Percentiles rank a stretch among this genome's conserved stretches.
Evolutionary conservation across 1,284 basidiomycete species (phyloP).

Genomic region (Fistulina hepatica): DNA sequence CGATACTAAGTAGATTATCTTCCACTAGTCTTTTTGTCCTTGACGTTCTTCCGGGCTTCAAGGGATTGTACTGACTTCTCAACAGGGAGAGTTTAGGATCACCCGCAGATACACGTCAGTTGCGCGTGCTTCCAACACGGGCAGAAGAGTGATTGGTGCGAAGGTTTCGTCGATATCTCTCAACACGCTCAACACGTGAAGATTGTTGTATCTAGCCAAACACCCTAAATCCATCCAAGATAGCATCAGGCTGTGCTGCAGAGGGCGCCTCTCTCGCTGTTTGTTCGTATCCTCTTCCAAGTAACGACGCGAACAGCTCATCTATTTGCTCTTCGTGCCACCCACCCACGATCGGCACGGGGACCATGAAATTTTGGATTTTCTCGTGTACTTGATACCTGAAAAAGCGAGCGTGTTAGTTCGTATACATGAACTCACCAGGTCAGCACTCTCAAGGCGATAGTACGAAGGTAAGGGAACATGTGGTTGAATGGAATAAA

Average conservation of each 20-base stretch:
- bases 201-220: constrained; percentile 47
- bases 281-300: constrained; percentile 58
- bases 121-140: no score
- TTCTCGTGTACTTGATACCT: constrained; percentile 92
- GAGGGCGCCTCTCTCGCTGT: constrained; percentile 18
- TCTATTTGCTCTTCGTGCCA: constrained; percentile 95
- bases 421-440: constrained; percentile 5
- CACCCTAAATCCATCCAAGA: constrained; percentile 39
- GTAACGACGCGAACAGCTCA: constrained; percentile 77
- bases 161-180: no score
- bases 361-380: constrained; percentile 89
- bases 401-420: constrained; percentile 11
- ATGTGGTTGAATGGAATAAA: constrained; percentile 1
- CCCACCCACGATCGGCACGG: constrained; percentile 49
- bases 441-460: background rate
- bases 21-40: no score
- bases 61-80: no score
- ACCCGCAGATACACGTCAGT: no score
- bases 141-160: no score
- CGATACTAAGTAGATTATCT: no score
- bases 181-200: no score
- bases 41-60: no score
- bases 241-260: constrained; percentile 18
- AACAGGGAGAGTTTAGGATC: no score
- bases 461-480: background rate